These are phyloP conservation scores for Saitoella complicata DNA, from an alignment of 805 yeast genomes.

Conservation along the genomic window DNA sequence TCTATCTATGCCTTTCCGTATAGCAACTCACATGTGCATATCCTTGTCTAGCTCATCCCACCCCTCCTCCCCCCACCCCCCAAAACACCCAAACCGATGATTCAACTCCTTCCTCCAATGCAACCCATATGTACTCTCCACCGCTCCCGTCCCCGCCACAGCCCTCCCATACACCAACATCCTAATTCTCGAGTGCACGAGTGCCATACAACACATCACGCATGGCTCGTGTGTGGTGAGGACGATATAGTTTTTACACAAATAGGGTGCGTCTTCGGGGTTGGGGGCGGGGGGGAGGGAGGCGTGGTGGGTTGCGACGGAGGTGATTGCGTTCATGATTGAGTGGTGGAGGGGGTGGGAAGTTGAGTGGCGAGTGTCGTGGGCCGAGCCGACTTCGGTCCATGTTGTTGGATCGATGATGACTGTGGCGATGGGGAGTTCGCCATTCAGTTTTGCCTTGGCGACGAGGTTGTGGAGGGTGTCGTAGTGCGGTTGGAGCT, in stretches of 20 bases:
- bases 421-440: slow-evolving; percentile 38
- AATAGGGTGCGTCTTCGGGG: slow-evolving; percentile 25
- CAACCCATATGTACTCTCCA: slow-evolving; percentile 48
- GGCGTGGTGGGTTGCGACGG: slow-evolving; percentile 32
- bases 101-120: slow-evolving; percentile 64
- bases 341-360: slow-evolving; percentile 53
- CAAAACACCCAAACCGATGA: slow-evolving; percentile 47
- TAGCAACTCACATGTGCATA: too few species aligned
- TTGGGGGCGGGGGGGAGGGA: not conserved
- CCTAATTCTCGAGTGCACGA: slow-evolving; percentile 73
- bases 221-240: slow-evolving; percentile 94
- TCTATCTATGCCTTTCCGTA: too few species aligned
- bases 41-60: too few species aligned
- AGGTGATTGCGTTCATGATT: slow-evolving; percentile 51
- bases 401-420: slow-evolving; percentile 43
- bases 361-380: slow-evolving; percentile 25
- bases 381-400: slow-evolving; percentile 24
- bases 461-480: slow-evolving; percentile 2
- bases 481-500: not conserved
- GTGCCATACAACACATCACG: slow-evolving; percentile 91
- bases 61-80: not conserved
- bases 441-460: not conserved
- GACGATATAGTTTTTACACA: slow-evolving; percentile 62
- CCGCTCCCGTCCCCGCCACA: slow-evolving; percentile 36
- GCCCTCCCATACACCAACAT: slow-evolving; percentile 45